Conservation (phyloP, 2,329 filamentous ascomycete species). For the Lachnellula subtilissima region DNA sequence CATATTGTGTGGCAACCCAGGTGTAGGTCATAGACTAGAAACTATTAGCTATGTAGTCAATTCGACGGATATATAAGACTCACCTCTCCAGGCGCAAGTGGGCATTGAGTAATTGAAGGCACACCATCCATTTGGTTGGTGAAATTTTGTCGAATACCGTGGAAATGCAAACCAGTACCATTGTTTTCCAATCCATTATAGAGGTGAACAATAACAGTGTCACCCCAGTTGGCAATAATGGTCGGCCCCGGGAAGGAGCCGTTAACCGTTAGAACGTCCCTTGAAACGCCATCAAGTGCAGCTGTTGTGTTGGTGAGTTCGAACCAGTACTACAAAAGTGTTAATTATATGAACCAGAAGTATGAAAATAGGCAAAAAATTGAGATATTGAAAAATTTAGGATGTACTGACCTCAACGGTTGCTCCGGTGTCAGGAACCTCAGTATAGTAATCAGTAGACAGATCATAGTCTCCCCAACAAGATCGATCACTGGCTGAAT, state of each 20-base stretch:
- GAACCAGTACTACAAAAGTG: slow-evolving; percentile 19
- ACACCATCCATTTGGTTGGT: slow-evolving; percentile 39
- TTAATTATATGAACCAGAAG: not conserved
- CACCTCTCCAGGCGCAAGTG: slow-evolving; percentile 45
- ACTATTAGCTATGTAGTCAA: no score
- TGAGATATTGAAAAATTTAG: slow-evolving; percentile 38
- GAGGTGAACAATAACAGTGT: slow-evolving; percentile 35
- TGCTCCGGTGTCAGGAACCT: slow-evolving; percentile 40
- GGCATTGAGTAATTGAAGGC: slow-evolving; percentile 54
- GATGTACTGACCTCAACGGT: slow-evolving; percentile 40
- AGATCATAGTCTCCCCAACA: slow-evolving; percentile 46
- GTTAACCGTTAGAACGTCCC: slow-evolving; percentile 29
- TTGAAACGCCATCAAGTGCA: slow-evolving; percentile 29
- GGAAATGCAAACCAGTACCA: slow-evolving; percentile 38
- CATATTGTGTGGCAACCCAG: slow-evolving; percentile 26
- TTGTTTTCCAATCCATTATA: slow-evolving; percentile 34
- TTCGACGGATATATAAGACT: no score
- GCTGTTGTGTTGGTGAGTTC: slow-evolving; percentile 24
- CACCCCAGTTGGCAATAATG: slow-evolving; percentile 34
- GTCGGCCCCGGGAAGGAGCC: slow-evolving; percentile 31
- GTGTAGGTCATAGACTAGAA: slow-evolving; percentile 15
- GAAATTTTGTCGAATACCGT: slow-evolving; percentile 41
- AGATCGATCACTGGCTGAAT: slow-evolving; percentile 20
- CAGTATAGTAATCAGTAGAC: slow-evolving; percentile 37
- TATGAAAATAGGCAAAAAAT: slow-evolving; percentile 15